Base-by-base conservation (phyloP, 192 early-diverging fungal genomes). In the Coemansia sp. region DNA sequence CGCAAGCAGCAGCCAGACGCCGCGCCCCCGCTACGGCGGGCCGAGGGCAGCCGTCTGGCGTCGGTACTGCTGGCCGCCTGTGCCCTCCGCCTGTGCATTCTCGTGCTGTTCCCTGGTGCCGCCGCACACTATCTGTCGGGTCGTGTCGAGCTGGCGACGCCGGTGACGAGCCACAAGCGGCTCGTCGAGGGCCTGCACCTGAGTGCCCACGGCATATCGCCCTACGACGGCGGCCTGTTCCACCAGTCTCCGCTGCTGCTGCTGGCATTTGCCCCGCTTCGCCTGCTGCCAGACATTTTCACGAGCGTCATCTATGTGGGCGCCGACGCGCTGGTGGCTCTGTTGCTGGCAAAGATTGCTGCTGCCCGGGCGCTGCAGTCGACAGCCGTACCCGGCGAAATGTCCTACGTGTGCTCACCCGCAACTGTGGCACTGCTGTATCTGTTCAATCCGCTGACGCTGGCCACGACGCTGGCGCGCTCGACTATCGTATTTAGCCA, bases 191-290 rank as follows among this genome's bases (percentile, higher is more conserved):
- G 92, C 22, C 59, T 94, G 21, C 84, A 80, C 68, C 74, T 96
- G 23, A 88, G 79, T 50, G 48, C 74, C 13, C 75, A 84, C 47
- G 81, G 78, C 28, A 78, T 95, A 0, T 78, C 85, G 17, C 88
- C 91, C 5, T 96, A 90, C 62, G 87, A 92, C 47, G 92, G 91
- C 19, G 88, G 86, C 31, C 75, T 88, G 13, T 90, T 86, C 56
- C 90, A 95, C 63, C 92, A 94, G 72, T 91, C 88, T 5, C 92
- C 91, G 20, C 61, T 92, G 6, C 58, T 94, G 19, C 80, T 92
- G 14, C 72, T 77, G 9, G 63, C 88, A 9, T 94, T 94, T 41
- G 68, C 78, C 19, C 60, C 78, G 5, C 67, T 91, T 10, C 56
- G 67, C 11, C 59, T 53, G 3, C 48, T 83, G 47, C 84, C 87